A percentile compares a stretch with the other conserved stretches of the same genome.
phyloP scores from a whole-genome alignment of 2,329 filamentous ascomycete genomes.

The Aspergillus tamarii region DNA sequence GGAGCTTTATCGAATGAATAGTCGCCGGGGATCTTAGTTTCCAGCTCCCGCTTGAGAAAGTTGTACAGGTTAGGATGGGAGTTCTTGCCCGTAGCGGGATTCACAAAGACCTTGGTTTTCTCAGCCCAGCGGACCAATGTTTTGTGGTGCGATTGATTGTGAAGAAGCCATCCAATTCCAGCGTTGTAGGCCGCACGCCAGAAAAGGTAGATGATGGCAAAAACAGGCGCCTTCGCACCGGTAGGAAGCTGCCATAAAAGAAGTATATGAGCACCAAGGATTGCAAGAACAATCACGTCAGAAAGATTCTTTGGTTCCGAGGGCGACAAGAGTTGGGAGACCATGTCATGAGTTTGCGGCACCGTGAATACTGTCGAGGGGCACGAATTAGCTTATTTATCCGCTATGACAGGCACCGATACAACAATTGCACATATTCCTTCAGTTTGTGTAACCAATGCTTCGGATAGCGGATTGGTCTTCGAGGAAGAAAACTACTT shows the following conservation, averaged over 20 bases:
- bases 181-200: conserved; percentile 93
- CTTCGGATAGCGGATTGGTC: neutral
- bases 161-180: conserved; percentile 87
- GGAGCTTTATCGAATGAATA: conserved; percentile 93
- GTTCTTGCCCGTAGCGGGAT: conserved; percentile 78
- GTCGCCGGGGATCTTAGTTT: conserved; percentile 91
- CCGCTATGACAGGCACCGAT: neutral
- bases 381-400: conserved; percentile 20
- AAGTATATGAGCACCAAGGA: conserved; percentile 75
- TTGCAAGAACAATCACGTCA: conserved; percentile 76
- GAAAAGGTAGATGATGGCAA: conserved; percentile 83
- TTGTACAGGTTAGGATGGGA: conserved; percentile 80
- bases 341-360: conserved; percentile 97
- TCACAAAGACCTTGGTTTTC: conserved; percentile 82
- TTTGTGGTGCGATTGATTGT: conserved; percentile 86
- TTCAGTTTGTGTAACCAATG: neutral
- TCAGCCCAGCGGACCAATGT: conserved; percentile 85
- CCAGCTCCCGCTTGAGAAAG: conserved; percentile 84
- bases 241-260: conserved; percentile 73
- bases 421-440: neutral
- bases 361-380: conserved; percentile 81
- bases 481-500: conserved; percentile 47
- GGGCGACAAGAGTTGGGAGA: conserved; percentile 92
- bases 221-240: conserved; percentile 71
- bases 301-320: conserved; percentile 94